Evolutionary conservation across 805 yeast genomes (phyloP).

Genomic region (Kuraishia capsulata): DNA sequence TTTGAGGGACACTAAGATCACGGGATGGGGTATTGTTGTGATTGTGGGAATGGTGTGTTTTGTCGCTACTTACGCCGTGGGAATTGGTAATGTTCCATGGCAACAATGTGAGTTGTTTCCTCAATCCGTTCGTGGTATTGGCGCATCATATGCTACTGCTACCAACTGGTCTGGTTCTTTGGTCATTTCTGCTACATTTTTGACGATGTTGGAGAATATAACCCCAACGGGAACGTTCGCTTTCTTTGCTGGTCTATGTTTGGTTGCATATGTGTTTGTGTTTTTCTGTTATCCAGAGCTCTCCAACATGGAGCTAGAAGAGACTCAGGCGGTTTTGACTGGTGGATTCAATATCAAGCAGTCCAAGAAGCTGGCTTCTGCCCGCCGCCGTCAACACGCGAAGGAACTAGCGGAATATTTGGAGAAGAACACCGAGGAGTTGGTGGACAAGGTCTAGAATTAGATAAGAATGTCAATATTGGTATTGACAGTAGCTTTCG

Average conservation of each 20-base stretch:
- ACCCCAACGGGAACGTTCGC: constrained; percentile 95
- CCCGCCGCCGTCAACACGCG: constrained; percentile 17
- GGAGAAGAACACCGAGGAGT: constrained; percentile 1
- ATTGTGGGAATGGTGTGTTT: constrained; percentile 78
- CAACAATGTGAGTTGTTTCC: constrained; percentile 94
- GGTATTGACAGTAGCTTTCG: no score
- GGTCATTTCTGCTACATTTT: constrained; percentile 82
- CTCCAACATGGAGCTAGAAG: constrained; percentile 84
- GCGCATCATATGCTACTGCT: constrained; percentile 85
- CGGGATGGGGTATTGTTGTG: constrained; percentile 84
- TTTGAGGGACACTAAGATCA: constrained; percentile 34
- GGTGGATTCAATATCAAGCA: constrained; percentile 82
- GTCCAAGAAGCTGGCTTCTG: constrained; percentile 44
- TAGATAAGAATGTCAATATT: no score
- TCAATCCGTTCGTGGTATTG: constrained; percentile 86
- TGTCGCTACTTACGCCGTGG: constrained; percentile 88
- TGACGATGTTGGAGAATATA: constrained; percentile 88
- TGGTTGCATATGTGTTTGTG: constrained; percentile 62
- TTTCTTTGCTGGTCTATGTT: constrained; percentile 76
- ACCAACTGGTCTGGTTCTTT: constrained; percentile 95
- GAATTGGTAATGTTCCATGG: constrained; percentile 98
- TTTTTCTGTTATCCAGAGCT: constrained; percentile 89
- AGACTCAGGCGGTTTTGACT: constrained; percentile 70
- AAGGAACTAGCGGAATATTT: neutral
- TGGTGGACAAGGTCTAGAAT: neutral